Percentiles rank a stretch among this genome's conserved stretches.
Evolutionary conservation across 169 alveolate genomes (phyloP).

Genomic region (Eimeria brunetti): DNA sequence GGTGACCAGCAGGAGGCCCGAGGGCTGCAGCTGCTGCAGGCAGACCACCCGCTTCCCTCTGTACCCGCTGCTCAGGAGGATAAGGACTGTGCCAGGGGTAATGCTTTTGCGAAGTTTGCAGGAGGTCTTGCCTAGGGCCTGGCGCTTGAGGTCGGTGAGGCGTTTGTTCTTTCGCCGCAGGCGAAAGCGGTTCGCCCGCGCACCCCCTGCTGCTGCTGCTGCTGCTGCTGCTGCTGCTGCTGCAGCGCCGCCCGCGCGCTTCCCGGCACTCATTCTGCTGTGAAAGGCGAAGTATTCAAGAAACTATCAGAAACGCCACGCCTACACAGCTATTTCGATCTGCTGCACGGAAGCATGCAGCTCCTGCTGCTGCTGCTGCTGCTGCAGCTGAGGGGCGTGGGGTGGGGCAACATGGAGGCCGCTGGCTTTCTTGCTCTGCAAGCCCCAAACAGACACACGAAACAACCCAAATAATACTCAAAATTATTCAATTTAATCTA

Average conservation of each 20-base stretch:
- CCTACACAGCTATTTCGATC: constrained; percentile 24
- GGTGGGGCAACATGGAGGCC: constrained; percentile 28
- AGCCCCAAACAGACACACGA: not conserved
- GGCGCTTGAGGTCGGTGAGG: constrained; percentile 29
- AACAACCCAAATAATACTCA: no score
- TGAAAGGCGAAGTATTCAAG: constrained; percentile 4
- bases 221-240: no score
- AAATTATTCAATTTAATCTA: no score
- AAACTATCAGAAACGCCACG: not conserved
- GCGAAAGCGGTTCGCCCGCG: constrained; percentile 14
- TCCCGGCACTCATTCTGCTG: constrained; percentile 47
- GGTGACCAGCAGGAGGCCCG: constrained; percentile 97
- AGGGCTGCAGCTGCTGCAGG: constrained; percentile 94
- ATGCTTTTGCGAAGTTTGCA: constrained; percentile 80
- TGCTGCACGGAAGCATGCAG: constrained; percentile 32
- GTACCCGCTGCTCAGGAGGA: constrained; percentile 97
- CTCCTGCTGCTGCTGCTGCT: not conserved
- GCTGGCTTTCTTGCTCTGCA: not conserved
- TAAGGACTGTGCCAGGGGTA: constrained; percentile 92
- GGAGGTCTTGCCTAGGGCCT: constrained; percentile 22
- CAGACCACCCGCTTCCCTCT: constrained; percentile 98
- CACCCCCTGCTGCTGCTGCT: constrained; percentile 35
- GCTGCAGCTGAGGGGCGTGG: constrained; percentile 53
- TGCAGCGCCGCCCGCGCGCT: constrained; percentile 3
- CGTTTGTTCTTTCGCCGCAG: constrained; percentile 40